Conservation (phyloP, 2,329 filamentous ascomycete genomes). For the Colletotrichum sp. region DNA sequence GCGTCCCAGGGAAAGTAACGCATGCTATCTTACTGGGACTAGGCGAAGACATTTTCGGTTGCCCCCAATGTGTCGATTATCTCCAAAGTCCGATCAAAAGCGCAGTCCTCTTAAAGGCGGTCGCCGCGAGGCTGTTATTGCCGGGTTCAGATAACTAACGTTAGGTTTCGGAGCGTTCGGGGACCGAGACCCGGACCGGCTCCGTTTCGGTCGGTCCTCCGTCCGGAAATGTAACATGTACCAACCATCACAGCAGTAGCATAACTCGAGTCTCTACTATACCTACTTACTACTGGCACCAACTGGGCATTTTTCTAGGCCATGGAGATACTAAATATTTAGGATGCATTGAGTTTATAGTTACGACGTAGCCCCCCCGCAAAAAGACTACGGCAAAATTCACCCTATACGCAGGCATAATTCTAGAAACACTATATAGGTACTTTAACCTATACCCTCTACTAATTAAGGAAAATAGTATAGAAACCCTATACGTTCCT, state of each 20-base stretch:
- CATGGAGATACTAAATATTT: neutral
- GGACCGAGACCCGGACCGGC: neutral
- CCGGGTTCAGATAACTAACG: neutral
- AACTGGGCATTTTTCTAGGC: fast-evolving
- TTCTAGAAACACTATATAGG: no score
- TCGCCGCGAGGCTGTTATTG: fast-evolving
- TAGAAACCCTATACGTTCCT: no score
- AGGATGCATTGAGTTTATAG: no score
- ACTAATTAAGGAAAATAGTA: no score
- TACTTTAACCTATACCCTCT: no score
- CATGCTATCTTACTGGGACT: fast-evolving
- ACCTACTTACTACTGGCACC: fast-evolving
- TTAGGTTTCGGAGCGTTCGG: slow-evolving; percentile 1
- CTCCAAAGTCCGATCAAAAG: neutral
- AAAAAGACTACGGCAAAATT: no score
- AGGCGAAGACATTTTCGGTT: neutral
- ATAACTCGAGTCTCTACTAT: fast-evolving
- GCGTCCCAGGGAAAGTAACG: fast-evolving
- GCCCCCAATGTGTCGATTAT: neutral
- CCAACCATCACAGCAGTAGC: neutral
- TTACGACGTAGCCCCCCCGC: no score
- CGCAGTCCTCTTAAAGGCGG: fast-evolving
- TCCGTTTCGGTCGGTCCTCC: neutral
- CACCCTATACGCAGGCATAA: no score
- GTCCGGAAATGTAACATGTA: neutral